Evolutionary conservation across 2,329 filamentous ascomycete genomes (phyloP).

Genomic region (Fusarium circinatum): DNA sequence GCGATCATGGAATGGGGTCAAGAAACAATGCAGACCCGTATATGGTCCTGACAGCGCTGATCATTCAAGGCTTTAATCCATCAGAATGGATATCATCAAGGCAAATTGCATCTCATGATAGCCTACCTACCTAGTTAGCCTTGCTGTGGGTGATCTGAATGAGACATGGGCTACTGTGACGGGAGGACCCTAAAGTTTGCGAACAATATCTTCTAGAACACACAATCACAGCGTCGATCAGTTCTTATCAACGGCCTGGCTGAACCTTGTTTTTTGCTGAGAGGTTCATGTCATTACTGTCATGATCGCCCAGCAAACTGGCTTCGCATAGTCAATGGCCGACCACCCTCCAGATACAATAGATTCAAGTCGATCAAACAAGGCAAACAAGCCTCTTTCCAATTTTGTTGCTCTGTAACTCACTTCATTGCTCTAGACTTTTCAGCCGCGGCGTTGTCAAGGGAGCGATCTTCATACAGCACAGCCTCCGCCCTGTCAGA

Average conservation of each 20-base stretch:
- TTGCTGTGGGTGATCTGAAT: background rate
- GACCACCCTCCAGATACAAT: background rate
- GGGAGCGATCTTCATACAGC: background rate
- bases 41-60: slow-evolving; percentile 23
- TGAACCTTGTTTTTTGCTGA: background rate
- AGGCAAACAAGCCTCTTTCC: background rate
- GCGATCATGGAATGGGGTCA: slow-evolving; percentile 27
- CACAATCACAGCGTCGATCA: background rate
- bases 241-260: background rate
- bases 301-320: background rate
- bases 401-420: background rate
- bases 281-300: background rate
- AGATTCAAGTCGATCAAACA: background rate
- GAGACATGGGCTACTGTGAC: background rate
- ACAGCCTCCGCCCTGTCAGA: slow-evolving; percentile 28
- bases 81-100: background rate
- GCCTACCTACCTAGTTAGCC: background rate
- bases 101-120: background rate
- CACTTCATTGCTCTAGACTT: background rate
- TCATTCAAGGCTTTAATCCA: slow-evolving; percentile 5
- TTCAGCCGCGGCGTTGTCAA: background rate
- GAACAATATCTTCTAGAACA: slow-evolving; percentile 1
- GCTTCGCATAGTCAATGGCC: background rate
- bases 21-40: slow-evolving; percentile 7
- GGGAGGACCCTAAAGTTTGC: background rate